Evolutionary conservation across 163 green algal species (phyloP).

Genomic region (Scenedesmus sp.): DNA sequence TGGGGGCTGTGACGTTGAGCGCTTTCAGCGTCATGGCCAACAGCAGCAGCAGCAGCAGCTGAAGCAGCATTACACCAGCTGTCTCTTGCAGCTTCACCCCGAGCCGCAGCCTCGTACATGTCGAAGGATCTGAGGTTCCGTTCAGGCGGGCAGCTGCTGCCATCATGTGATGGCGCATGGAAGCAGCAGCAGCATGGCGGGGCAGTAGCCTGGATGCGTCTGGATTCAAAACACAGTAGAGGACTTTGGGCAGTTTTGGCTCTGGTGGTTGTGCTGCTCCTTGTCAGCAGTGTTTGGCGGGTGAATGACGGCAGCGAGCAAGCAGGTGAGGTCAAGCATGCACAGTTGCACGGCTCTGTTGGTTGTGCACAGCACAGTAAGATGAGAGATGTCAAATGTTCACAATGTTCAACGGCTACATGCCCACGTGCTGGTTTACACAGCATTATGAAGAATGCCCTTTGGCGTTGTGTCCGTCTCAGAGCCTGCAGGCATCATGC

Average conservation of each 20-base stretch:
- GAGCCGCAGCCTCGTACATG: background rate
- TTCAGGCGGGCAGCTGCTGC: constrained; percentile 10
- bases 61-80: background rate
- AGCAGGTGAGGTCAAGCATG: background rate
- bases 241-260: background rate
- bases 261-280: background rate
- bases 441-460: too few relatives aligned
- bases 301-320: background rate
- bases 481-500: too few relatives aligned
- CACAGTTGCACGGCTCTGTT: background rate
- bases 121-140: constrained; percentile 9
- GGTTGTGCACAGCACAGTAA: background rate
- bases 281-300: background rate
- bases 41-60: background rate
- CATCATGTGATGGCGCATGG: background rate
- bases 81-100: background rate
- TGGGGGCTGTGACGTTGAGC: background rate
- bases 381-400: background rate
- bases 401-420: background rate
- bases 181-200: background rate
- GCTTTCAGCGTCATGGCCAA: background rate
- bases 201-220: background rate
- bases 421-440: background rate
- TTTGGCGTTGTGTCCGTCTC: too few relatives aligned
- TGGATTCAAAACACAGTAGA: background rate